These are phyloP conservation scores for Debaryomyces psychrophilus DNA, from an alignment of 1,139 yeast species.

Conservation along the genomic window DNA sequence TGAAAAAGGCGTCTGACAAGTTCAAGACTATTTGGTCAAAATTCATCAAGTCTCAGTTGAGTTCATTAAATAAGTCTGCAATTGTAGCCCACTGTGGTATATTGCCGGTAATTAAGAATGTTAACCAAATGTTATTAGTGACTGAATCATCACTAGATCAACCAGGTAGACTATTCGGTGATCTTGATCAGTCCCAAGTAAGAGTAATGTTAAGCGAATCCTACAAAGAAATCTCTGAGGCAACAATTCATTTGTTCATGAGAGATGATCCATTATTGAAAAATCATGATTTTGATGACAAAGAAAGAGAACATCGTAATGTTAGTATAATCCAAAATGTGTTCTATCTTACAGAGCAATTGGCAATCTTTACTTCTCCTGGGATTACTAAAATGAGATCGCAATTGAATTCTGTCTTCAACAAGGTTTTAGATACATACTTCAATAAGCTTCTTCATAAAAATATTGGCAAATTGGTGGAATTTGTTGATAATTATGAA, in stretches of 20 bases:
- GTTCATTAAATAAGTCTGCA: slow-evolving; percentile 53
- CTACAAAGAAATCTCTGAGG: slow-evolving; percentile 41
- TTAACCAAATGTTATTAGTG: slow-evolving; percentile 36
- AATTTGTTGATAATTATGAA: slow-evolving; percentile 68
- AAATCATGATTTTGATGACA: slow-evolving; percentile 54
- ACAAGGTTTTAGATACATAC: slow-evolving; percentile 41
- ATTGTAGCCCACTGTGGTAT: slow-evolving; percentile 48
- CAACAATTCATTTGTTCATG: slow-evolving; percentile 40
- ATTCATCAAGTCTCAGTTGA: slow-evolving; percentile 58
- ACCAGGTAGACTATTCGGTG: slow-evolving; percentile 22
- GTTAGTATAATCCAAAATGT: slow-evolving; percentile 67
- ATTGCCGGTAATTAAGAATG: slow-evolving; percentile 37
- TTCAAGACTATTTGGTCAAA: slow-evolving; percentile 60
- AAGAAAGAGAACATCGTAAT: slow-evolving; percentile 59
- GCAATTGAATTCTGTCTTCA: slow-evolving; percentile 53
- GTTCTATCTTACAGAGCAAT: slow-evolving; percentile 57
- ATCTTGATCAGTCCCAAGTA: slow-evolving; percentile 27
- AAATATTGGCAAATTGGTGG: slow-evolving; percentile 62
- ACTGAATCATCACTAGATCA: slow-evolving; percentile 39
- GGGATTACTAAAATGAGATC: slow-evolving; percentile 40
- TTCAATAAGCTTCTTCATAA: slow-evolving; percentile 51
- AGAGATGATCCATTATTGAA: slow-evolving; percentile 50
- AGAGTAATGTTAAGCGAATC: slow-evolving; percentile 44
- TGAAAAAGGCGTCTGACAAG: slow-evolving; percentile 56
- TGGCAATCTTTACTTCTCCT: slow-evolving; percentile 35